These are phyloP conservation scores for Raphanus hybrid DNA, from an alignment of 441 rosid genomes.

Conservation along the genomic window DNA sequence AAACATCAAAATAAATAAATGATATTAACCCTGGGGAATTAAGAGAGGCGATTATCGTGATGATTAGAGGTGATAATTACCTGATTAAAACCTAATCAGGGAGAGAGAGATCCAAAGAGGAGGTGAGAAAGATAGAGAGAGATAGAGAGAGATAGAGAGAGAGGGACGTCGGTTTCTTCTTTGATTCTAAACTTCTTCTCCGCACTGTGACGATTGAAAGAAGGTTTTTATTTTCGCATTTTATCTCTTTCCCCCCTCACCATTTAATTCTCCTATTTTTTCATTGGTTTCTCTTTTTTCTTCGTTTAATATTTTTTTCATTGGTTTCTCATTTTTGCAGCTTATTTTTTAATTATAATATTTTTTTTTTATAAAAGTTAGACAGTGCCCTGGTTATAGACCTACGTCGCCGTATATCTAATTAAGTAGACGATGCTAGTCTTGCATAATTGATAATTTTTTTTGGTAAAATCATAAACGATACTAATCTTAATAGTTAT, in stretches of 20 bases:
- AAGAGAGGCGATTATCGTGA: constrained; percentile 7
- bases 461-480: neutral
- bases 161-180: constrained; percentile 42
- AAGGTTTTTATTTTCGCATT: constrained; percentile 29
- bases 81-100: constrained; percentile 45
- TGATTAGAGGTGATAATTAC: constrained; percentile 34
- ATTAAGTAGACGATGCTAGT: neutral
- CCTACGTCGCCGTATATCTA: neutral
- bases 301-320: constrained; percentile 6
- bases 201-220: constrained; percentile 14
- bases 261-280: constrained; percentile 16
- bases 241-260: constrained; percentile 1
- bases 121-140: constrained; percentile 26
- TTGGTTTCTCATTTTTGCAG: constrained; percentile 29
- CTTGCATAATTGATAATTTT: neutral
- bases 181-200: constrained; percentile 37
- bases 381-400: constrained; percentile 21
- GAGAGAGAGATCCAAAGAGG: constrained; percentile 43
- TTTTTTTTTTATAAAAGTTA: neutral
- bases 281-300: constrained; percentile 37
- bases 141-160: constrained; percentile 16
- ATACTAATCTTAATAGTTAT: neutral
- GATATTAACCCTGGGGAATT: neutral
- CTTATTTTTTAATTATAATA: neutral
- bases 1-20: neutral